Evolutionary conservation across 2,329 filamentous ascomycete genomes (phyloP), one percentile per base, ranked within the genome.

Genomic region (Rutstroemia sp.): DNA sequence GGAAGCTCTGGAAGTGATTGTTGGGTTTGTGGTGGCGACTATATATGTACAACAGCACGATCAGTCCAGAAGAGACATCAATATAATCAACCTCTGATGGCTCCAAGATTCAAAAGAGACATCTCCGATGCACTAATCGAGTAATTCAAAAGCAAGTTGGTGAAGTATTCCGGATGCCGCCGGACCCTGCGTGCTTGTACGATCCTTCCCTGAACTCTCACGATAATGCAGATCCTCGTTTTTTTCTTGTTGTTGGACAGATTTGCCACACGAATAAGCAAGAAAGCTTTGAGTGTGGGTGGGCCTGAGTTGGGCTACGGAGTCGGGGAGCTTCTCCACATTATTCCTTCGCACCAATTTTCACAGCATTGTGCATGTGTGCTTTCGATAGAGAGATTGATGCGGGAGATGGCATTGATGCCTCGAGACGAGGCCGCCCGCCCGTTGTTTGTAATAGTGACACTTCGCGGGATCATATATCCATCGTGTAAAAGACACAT

Each of bases 1-100:
- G 87, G 71, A 95, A 95, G 77, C 78, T 95, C 69, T 95, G 85
- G 84, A 89, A 89, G 79, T 90, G 62, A 58, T 21, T 44, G 38
- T 21, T 25, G 34, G 39, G 6, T 25, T 7, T 30, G 19, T 55
- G 39, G 41, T n/a, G 39, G 39, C 38, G 42, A 53, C 39, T 23
- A 44, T 55, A 65, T 54, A 58, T 69, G 66, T 69, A 69, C 62
- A 66, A 67, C 59, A 67, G 54, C 54, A 58, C 54, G 53, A 63
- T 39, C 38, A 55, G 38, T 42, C 30, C 50, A 51, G 38, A 50
- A 7, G 21, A 46, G 53, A 55, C 38, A 51, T 55, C 46, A 44
- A 50, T 55, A 50, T 41, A 51, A 51, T 21, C 18, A 38, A 51
- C 41, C 34, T 38, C 21, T 46, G 42, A 46, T 46, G n/a, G 42